Percentiles rank a stretch among this genome's conserved stretches.
Conservation (phyloP, 306 rosid species). For the Vigna trinervia region DNA sequence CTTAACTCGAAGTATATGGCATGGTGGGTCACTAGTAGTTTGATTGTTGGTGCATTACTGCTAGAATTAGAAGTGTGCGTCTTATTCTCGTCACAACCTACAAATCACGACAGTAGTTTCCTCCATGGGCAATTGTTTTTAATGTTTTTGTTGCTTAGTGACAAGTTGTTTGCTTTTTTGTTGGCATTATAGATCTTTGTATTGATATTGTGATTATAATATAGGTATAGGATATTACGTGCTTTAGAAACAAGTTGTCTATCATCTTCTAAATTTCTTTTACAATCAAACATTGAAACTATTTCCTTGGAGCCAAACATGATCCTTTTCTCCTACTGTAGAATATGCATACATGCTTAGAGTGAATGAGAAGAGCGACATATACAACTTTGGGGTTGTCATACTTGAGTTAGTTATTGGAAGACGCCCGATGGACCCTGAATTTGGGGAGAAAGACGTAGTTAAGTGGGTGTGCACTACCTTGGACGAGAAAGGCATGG, state of each 20-base stretch:
- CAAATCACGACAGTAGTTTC: conserved; percentile 8
- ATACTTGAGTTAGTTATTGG: conserved; percentile 83
- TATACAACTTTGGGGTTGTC: conserved; percentile 93
- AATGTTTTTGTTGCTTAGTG: conserved; percentile 33
- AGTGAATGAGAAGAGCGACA: conserved; percentile 97
- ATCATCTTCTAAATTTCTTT: conserved; percentile 28
- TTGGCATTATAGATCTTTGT: conserved; percentile 1
- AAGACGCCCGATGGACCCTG: conserved; percentile 81
- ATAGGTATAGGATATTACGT: background rate
- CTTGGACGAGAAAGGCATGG: conserved; percentile 81
- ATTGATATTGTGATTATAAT: background rate
- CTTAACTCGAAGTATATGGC: background rate
- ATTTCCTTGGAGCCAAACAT: conserved; percentile 6
- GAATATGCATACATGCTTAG: conserved; percentile 92
- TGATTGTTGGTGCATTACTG: conserved; percentile 12
- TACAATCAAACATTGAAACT: background rate
- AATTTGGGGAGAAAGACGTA: conserved; percentile 71
- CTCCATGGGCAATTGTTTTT: conserved; percentile 25
- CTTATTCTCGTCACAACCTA: conserved; percentile 10
- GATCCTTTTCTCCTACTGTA: conserved; percentile 48
- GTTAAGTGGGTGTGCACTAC: conserved; percentile 42
- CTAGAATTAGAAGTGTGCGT: background rate
- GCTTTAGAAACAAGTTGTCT: conserved; percentile 9
- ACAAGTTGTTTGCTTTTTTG: conserved; percentile 1
- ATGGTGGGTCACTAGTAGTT: conserved; percentile 25